Percentiles rank a stretch among this genome's conserved stretches.
Evolutionary conservation across 345 rosid species (phyloP).

Genomic region (thale cress (Arabidopsis thaliana)): DNA sequence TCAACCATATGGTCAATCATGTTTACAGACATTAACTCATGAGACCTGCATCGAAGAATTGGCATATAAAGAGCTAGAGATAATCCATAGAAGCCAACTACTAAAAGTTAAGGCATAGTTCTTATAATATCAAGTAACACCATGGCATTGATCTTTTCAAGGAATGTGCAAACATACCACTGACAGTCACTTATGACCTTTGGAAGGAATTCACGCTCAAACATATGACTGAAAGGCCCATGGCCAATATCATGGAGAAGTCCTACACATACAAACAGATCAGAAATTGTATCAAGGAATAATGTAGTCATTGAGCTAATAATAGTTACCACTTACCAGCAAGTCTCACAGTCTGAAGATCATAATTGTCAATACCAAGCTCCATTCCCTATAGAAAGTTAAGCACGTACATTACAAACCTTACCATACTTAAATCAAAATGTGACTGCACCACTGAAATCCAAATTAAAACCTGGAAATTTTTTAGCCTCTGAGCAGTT

Average conservation of each 20-base stretch:
- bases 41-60: conserved; percentile 61
- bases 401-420: conserved; percentile 26
- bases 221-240: conserved; percentile 96
- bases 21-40: conserved; percentile 81
- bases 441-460: conserved; percentile 16
- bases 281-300: conserved; percentile 21
- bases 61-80: conserved; percentile 28
- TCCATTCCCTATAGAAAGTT: conserved; percentile 64
- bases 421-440: conserved; percentile 6
- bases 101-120: not conserved
- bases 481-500: conserved; percentile 68
- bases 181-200: conserved; percentile 51
- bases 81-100: conserved; percentile 8
- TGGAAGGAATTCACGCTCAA: conserved; percentile 92
- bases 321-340: conserved; percentile 79
- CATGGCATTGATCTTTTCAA: conserved; percentile 25
- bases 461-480: conserved; percentile 56
- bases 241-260: conserved; percentile 96
- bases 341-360: conserved; percentile 85
- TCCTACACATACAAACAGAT: conserved; percentile 53
- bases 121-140: conserved; percentile 10
- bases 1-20: conserved; percentile 87
- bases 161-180: conserved; percentile 58
- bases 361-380: conserved; percentile 77
- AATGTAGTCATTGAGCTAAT: conserved; percentile 8